phyloP scores from a whole-genome alignment of 805 yeast genomes.

The Saccharomycopsis amapae region DNA sequence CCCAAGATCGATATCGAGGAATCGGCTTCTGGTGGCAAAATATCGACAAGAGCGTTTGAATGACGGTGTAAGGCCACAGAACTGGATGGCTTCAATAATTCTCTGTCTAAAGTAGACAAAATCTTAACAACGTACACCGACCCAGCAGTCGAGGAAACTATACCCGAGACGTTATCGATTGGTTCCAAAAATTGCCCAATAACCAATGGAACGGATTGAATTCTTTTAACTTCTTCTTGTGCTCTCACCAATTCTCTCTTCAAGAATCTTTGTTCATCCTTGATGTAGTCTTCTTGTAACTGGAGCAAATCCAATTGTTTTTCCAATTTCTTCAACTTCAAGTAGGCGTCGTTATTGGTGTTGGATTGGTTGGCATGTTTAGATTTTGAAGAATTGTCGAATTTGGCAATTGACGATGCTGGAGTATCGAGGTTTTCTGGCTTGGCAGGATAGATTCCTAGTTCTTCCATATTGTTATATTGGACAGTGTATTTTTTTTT shows the following conservation, averaged over 20 bases:
- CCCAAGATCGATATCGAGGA: conserved; percentile 92
- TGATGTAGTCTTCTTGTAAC: conserved; percentile 93
- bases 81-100: conserved; percentile 86
- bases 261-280: conserved; percentile 95
- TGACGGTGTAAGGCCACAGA: conserved; percentile 98
- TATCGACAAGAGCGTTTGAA: conserved; percentile 95
- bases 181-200: conserved; percentile 98
- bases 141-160: conserved; percentile 95
- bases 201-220: conserved; percentile 94
- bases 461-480: conserved; percentile 47
- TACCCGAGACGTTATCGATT: conserved; percentile 92
- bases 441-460: conserved; percentile 41
- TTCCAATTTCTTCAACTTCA: conserved; percentile 79
- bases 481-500: neutral
- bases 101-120: conserved; percentile 89
- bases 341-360: conserved; percentile 59
- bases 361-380: conserved; percentile 22
- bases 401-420: conserved; percentile 27
- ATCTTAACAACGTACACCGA: conserved; percentile 95
- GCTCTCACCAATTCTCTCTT: conserved; percentile 93
- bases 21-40: conserved; percentile 97
- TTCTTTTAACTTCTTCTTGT: conserved; percentile 96
- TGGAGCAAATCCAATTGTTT: conserved; percentile 79
- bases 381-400: conserved; percentile 24
- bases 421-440: conserved; percentile 30